These are phyloP conservation scores for Microstegium vimineum DNA, from an alignment of 176 grass and related monocot species.

Conservation along the genomic window DNA sequence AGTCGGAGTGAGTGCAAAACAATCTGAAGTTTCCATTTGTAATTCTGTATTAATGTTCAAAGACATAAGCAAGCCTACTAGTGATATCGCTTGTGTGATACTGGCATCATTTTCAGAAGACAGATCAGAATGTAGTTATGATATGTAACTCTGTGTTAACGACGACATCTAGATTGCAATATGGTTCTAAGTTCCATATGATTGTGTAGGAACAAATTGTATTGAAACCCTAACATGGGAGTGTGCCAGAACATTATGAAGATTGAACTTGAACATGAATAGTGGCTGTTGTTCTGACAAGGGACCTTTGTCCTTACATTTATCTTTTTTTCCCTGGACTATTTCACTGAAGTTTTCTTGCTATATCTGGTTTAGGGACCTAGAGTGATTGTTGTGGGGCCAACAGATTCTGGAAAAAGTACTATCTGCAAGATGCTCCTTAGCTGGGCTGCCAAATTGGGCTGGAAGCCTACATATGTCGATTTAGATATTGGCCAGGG, in stretches of 20 bases:
- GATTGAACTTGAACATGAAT: background rate
- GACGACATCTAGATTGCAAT: background rate
- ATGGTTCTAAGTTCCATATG: background rate
- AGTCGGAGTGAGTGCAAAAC: background rate
- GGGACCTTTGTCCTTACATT: background rate
- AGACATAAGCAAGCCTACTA: background rate
- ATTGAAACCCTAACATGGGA: background rate
- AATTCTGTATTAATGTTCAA: background rate
- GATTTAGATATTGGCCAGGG: conserved; percentile 95
- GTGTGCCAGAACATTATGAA: background rate
- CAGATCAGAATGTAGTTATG: background rate
- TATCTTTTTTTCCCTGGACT: background rate
- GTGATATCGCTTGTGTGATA: background rate
- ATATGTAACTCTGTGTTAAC: background rate
- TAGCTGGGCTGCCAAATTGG: conserved; percentile 80
- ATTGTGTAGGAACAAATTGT: background rate
- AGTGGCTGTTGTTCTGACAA: background rate
- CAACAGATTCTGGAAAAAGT: conserved; percentile 94
- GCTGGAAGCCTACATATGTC: conserved; percentile 89
- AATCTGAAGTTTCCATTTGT: background rate
- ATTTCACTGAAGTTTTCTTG: conserved; percentile 15
- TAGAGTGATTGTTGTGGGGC: conserved; percentile 84
- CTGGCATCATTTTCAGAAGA: background rate
- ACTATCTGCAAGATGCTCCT: conserved; percentile 86
- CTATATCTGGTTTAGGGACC: conserved; percentile 52